These are phyloP conservation scores for Thuja plicata DNA, from an alignment of 83 land plant genomes.

Conservation along the genomic window DNA sequence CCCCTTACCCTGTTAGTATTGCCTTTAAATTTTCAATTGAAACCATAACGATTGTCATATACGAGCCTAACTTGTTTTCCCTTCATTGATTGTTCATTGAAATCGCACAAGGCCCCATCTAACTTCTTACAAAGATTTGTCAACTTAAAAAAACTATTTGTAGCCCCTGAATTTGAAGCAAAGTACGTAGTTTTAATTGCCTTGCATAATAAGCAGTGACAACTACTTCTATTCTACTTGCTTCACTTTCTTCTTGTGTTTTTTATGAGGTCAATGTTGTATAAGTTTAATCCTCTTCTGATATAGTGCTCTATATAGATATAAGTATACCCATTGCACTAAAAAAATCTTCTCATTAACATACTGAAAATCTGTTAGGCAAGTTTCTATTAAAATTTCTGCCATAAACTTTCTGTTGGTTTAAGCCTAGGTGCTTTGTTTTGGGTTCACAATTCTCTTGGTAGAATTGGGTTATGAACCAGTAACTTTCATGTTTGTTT, in stretches of 20 bases:
- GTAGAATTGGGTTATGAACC: too few species aligned
- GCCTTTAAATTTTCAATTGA: too few species aligned
- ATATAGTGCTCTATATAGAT: neutral
- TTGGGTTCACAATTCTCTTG: too few species aligned
- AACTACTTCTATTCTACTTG: neutral
- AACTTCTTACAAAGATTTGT: conserved; percentile 32
- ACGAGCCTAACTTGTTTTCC: too few species aligned
- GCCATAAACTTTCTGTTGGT: too few species aligned
- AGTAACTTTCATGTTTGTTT: too few species aligned
- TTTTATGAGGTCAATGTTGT: neutral
- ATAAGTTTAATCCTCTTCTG: neutral
- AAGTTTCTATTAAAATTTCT: conserved; percentile 46
- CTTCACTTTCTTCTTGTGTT: neutral
- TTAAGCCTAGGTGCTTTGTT: too few species aligned
- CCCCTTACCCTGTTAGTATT: too few species aligned
- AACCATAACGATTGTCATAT: too few species aligned
- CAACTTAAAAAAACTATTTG: conserved; percentile 33
- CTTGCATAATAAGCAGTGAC: conserved; percentile 23
- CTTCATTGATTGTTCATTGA: neutral
- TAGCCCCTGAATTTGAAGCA: conserved; percentile 25
- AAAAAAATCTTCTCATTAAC: conserved; percentile 49
- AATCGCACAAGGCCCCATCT: too few species aligned
- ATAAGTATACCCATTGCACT: conserved; percentile 33
- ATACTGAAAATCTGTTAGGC: conserved; percentile 24
- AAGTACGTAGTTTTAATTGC: conserved; percentile 36